Base-by-base conservation (phyloP, 805 yeast genomes). In the Metschnikowia proteae region DNA sequence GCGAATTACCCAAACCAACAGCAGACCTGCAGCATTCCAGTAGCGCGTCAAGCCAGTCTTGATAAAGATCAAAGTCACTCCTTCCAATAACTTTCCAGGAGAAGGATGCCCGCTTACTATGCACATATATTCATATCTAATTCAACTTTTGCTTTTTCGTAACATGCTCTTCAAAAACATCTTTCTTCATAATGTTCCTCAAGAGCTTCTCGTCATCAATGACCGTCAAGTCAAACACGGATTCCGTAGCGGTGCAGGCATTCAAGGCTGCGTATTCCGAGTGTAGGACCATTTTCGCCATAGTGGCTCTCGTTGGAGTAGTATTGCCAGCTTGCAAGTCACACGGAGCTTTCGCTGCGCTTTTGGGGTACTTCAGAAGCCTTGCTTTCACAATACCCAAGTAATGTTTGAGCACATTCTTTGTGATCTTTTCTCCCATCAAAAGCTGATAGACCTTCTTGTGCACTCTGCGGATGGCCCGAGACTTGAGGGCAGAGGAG, bases 391-490 rank as follows among this genome's bases (percentile, higher is more conserved):
- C 28, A 10, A 80, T 67, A 2, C 50, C 51, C 7, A 60, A 53
- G 42, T 71, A 69, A 51, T 70, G 62, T 0, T 52, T 48, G 17
- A 66, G 45, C 50, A 70, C 65, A 8, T 35, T 53, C 26, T 61
- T 59, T 2, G 88, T 83, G 28, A 83, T 60, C 47, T 71, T 74
- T 3, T 69, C 69, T 11, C 74, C 58, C 52, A 82, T 86, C 11
- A 83, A 65, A 46, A 84, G 63, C 57, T 84, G 89, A 52, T 79
- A 75, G 53, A 84, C 77, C 57, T 84, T 85, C 51, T 80, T 76
- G 41, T 79, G 70, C 2, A 78, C 68, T 57, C 89, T 70, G 56
- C 74, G 71, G 7, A 83, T 61, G n/a, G 48, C 50, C 32, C 54
- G 36, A 11, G 47, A 45, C 31, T 30, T 64, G 56, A 26, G 44